Conservation (phyloP, 176 grass and related monocot species). For the Musa itinerans region DNA sequence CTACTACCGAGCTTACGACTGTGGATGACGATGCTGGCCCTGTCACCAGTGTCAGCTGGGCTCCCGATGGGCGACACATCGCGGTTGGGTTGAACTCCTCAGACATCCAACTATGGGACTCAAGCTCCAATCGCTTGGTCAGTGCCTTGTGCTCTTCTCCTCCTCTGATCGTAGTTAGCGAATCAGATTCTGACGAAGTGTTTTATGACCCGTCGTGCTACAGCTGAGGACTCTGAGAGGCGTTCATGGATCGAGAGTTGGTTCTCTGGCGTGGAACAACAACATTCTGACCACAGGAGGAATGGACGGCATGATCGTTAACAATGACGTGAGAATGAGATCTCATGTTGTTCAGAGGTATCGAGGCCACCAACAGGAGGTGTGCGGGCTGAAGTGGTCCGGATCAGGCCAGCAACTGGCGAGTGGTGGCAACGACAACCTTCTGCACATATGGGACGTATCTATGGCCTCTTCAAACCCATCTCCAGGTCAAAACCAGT, state of each 20-base stretch:
- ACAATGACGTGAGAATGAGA: background rate
- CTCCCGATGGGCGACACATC: slow-evolving; percentile 1
- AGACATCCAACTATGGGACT: slow-evolving; percentile 2
- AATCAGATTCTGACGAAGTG: background rate
- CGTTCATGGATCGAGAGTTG: slow-evolving; percentile 34
- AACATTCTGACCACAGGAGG: slow-evolving; percentile 1
- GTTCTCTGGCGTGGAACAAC: slow-evolving; percentile 15
- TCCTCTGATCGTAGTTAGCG: background rate
- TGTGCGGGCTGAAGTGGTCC: slow-evolving; percentile 1
- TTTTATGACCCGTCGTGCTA: background rate
- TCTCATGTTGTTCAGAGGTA: background rate
- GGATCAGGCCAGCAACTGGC: slow-evolving; percentile 5
- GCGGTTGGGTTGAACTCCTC: slow-evolving; percentile 6
- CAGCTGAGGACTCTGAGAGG: slow-evolving; percentile 54
- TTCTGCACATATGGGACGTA: slow-evolving; percentile 50
- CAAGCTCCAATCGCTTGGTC: background rate
- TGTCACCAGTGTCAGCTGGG: slow-evolving; percentile 4
- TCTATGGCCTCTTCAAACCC: slow-evolving; percentile 19
- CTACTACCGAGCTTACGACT: background rate
- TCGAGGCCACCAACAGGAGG: background rate
- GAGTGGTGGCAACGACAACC: slow-evolving; percentile 31
- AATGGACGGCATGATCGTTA: background rate
- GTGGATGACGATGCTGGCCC: background rate
- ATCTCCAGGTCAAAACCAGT: slow-evolving; percentile 7
- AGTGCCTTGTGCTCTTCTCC: background rate